Evolutionary conservation across 305 asterid genomes (phyloP), one percentile per base, ranked within the genome.

Genomic region (Fraxinus greggii): DNA sequence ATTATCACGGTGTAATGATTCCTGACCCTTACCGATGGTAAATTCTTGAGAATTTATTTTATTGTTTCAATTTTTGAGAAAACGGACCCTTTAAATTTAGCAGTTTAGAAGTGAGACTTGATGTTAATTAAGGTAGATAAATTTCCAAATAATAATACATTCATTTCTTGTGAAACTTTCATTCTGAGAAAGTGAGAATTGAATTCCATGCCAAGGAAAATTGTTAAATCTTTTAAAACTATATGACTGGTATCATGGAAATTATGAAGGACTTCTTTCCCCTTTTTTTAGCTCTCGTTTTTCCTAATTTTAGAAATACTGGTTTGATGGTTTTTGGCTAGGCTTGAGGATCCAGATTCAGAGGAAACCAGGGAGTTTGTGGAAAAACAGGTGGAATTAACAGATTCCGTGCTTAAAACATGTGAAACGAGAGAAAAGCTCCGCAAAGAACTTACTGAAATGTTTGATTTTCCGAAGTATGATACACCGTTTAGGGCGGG

Each of bases 261-360:
- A 15, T 48, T 48, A 15, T 48, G 7, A 48, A 4, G 56, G n/a
- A 15, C 59, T 15, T 48, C 21, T 48, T 48, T 13, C n/a, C 56
- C n/a, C 5, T 8, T 9, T 36, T 56, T 54, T 42, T 5, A 8
- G 24, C 1, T 54, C 24, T 86, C 15, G 5, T 33, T 36, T 10
- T 42, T 13, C 82, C 54, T n/a, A 54, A 63, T 29, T 23, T 38
- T 51, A 19, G 76, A 59, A 33, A 73, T 48, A 2, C 12, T 70
- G 40, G 21, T 56, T 15, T 78, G 75, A 75, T 85, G 84, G 78
- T 82, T 79, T 81, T 81, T 79, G 40, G 5, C 72, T 87, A 94
- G 98, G 98, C 95, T 96, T 48, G 99, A 96, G 91, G 98, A 94
- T 81, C 97, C 99, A 29, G 99, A 96, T 87, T 93, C 98, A 0